These are phyloP conservation scores for Apium graveolens DNA, from an alignment of 129 eudicot genomes.

Conservation along the genomic window DNA sequence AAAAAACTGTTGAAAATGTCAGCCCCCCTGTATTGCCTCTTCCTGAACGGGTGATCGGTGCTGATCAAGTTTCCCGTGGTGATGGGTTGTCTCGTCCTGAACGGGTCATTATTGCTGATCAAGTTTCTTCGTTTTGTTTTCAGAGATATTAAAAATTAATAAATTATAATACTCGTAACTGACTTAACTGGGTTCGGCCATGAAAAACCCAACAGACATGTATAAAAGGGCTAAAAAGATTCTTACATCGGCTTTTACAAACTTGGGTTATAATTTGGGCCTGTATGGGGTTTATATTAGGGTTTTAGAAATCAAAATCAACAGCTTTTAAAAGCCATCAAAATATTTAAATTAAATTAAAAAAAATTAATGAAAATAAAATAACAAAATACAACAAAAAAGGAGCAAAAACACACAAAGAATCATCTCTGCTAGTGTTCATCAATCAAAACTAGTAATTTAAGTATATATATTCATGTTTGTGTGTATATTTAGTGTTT, in stretches of 20 bases:
- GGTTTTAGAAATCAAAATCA: background rate
- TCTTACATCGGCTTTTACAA: too few relatives aligned
- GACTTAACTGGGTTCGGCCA: too few relatives aligned
- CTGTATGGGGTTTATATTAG: background rate
- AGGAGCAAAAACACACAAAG: background rate
- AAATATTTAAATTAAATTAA: too few relatives aligned
- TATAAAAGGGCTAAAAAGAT: too few relatives aligned
- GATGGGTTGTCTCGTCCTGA: background rate
- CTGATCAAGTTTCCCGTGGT: background rate
- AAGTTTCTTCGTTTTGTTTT: too few relatives aligned
- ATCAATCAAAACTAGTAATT: background rate
- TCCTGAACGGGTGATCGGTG: background rate
- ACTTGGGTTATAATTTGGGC: background rate
- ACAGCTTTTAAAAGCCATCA: too few relatives aligned
- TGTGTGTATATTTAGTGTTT: background rate
- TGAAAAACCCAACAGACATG: too few relatives aligned
- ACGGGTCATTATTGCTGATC: background rate
- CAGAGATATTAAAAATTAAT: too few relatives aligned
- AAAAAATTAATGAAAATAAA: background rate
- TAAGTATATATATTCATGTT: background rate
- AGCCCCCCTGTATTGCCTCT: background rate
- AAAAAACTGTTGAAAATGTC: background rate
- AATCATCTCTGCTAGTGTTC: background rate
- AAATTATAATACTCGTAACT: too few relatives aligned
- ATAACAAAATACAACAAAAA: constrained; percentile 1